Conservation (phyloP, 1,139 yeast species). For the Candida labiduridarum region DNA sequence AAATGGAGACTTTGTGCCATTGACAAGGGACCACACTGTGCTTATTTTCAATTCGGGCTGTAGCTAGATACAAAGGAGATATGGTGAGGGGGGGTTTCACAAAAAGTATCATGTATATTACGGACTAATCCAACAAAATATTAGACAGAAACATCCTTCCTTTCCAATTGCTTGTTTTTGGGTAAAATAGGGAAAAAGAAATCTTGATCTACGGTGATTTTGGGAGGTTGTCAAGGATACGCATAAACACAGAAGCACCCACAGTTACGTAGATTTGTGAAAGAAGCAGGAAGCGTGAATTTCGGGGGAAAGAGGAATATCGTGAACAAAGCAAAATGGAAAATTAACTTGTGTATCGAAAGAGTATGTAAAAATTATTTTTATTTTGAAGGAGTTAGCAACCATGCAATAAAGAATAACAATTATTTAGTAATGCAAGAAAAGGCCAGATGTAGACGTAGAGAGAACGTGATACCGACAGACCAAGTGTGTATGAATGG, state of each 20-base stretch:
- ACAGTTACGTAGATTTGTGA: neutral
- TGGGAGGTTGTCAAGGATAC: slow-evolving; percentile 1
- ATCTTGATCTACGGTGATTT: slow-evolving; percentile 3
- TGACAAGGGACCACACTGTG: neutral
- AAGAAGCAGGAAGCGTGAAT: neutral
- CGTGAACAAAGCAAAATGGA: neutral
- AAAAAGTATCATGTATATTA: neutral
- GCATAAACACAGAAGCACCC: neutral
- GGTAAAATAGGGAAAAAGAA: neutral
- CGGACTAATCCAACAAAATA: no score
- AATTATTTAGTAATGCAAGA: neutral
- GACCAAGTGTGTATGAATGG: neutral
- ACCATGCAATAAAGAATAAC: neutral
- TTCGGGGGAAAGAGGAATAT: neutral
- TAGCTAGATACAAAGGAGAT: no score
- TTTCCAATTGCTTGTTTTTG: no score
- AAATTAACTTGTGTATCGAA: neutral
- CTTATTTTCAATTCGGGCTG: no score
- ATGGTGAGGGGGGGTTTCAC: no score
- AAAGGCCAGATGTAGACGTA: no score
- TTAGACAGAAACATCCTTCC: no score
- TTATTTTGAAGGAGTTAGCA: no score
- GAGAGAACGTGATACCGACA: no score
- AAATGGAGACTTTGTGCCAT: no score
- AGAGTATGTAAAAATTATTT: neutral